Percentiles rank a stretch among this genome's conserved stretches.
Conservation (phyloP, 805 yeast species). For the Zygosaccharomyces bisporus region DNA sequence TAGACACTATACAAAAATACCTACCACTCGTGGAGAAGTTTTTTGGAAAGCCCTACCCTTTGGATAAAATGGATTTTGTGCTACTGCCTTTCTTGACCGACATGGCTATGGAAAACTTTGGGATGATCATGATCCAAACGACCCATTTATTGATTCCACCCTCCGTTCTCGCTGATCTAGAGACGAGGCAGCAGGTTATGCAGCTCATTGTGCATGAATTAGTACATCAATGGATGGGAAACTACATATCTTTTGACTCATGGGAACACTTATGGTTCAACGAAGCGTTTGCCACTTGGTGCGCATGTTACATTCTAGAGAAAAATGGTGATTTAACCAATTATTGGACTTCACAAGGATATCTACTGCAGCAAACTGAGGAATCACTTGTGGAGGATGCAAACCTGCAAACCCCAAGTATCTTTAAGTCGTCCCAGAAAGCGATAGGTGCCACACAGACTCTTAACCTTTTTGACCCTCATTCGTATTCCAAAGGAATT, state of each 20-base stretch:
- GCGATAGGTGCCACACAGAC: slow-evolving; percentile 19
- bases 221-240: slow-evolving; percentile 80
- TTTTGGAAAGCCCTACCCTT: slow-evolving; percentile 49
- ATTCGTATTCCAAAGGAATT: slow-evolving; percentile 34
- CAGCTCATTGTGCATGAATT: slow-evolving; percentile 68
- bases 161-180: slow-evolving; percentile 25
- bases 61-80: slow-evolving; percentile 61
- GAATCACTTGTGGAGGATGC: slow-evolving; percentile 20
- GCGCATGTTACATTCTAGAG: slow-evolving; percentile 49
- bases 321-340: slow-evolving; percentile 22
- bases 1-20: slow-evolving; percentile 44
- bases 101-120: slow-evolving; percentile 81
- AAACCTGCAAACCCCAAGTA: slow-evolving; percentile 14
- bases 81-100: slow-evolving; percentile 69
- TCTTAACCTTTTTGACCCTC: slow-evolving; percentile 32
- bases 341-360: slow-evolving; percentile 26
- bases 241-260: slow-evolving; percentile 59
- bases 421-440: slow-evolving; percentile 16
- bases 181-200: slow-evolving; percentile 38
- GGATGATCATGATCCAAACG: slow-evolving; percentile 57
- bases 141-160: slow-evolving; percentile 45
- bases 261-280: slow-evolving; percentile 72
- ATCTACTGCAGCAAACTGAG: slow-evolving; percentile 23
- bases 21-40: slow-evolving; percentile 47
- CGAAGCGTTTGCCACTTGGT: slow-evolving; percentile 75